A percentile compares a stretch with the other conserved stretches of the same genome.
phyloP scores from a whole-genome alignment of 768 basidiomycete genomes.

The Suillus brevipes region DNA sequence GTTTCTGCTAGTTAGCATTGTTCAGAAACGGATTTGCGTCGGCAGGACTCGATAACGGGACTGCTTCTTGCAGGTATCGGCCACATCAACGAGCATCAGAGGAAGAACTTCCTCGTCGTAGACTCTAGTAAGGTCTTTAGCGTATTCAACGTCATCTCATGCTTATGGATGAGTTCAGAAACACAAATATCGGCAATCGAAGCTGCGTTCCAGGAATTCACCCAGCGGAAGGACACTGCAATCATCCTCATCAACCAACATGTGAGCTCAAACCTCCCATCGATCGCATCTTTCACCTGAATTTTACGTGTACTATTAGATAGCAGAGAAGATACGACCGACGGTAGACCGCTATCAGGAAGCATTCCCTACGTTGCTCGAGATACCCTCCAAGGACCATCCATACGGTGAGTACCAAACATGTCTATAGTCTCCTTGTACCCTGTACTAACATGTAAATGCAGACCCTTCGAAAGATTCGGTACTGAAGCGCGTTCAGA shows the following conservation, averaged over 20 bases:
- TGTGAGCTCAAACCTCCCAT: constrained; percentile 47
- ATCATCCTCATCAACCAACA: constrained; percentile 98
- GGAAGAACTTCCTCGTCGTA: constrained; percentile 97
- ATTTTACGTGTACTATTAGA: constrained; percentile 43
- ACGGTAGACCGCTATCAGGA: constrained; percentile 94
- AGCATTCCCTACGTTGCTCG: constrained; percentile 93
- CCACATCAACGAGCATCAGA: constrained; percentile 84
- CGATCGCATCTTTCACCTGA: constrained; percentile 7
- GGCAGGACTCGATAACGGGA: constrained; percentile 95
- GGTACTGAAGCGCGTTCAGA: constrained; percentile 94
- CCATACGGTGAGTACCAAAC: constrained; percentile 75
- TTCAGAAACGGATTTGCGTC: background rate
- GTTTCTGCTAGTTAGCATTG: background rate
- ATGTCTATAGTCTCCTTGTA: constrained; percentile 4
- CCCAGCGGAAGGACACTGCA: constrained; percentile 91
- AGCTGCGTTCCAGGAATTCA: constrained; percentile 90
- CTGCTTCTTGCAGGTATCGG: constrained; percentile 94
- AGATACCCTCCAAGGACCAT: constrained; percentile 98
- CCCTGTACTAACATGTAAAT: constrained; percentile 4
- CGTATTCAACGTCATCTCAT: background rate
- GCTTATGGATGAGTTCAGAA: constrained; percentile 48
- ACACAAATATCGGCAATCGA: constrained; percentile 91
- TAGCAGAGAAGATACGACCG: constrained; percentile 96
- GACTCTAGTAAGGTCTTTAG: constrained; percentile 73
- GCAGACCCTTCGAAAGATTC: constrained; percentile 95